phyloP scores from a whole-genome alignment of 768 basidiomycete species.

The Asterophora parasitica region DNA sequence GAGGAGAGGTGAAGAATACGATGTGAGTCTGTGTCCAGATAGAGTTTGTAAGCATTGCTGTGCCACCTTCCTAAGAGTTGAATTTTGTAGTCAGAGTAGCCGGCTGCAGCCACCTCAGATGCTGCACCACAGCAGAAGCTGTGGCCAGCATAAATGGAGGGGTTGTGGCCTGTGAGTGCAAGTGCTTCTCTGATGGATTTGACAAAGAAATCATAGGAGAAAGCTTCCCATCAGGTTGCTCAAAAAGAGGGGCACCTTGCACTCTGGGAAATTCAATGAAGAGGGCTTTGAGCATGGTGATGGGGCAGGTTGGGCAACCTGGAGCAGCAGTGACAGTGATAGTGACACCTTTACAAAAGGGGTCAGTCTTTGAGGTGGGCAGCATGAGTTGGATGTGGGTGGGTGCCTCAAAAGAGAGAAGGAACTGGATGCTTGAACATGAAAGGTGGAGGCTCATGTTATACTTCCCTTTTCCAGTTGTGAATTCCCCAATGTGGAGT shows the following conservation, averaged over 20 bases:
- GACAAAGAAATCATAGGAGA: slow-evolving; percentile 16
- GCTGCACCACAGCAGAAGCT: slow-evolving; percentile 26
- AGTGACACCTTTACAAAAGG: slow-evolving; percentile 20
- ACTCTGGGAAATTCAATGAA: neutral
- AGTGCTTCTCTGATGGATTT: slow-evolving; percentile 4
- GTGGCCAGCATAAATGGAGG: neutral
- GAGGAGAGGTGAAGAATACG: slow-evolving; percentile 26
- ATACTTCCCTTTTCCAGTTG: too few relatives aligned
- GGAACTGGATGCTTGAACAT: slow-evolving; percentile 17
- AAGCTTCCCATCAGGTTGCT: slow-evolving; percentile 3
- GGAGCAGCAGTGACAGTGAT: slow-evolving; percentile 12
- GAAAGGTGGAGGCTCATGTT: slow-evolving; percentile 17
- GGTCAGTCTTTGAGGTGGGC: slow-evolving; percentile 33
- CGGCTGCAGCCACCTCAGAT: slow-evolving; percentile 23
- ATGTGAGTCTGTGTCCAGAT: slow-evolving; percentile 24
- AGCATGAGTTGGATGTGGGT: slow-evolving; percentile 23
- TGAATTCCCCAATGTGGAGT: too few relatives aligned
- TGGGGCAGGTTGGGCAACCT: slow-evolving; percentile 11
- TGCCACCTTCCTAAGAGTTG: slow-evolving; percentile 33
- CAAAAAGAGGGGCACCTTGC: slow-evolving; percentile 15
- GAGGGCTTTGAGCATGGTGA: slow-evolving; percentile 10
- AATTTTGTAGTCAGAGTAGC: slow-evolving; percentile 29
- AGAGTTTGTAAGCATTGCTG: slow-evolving; percentile 34
- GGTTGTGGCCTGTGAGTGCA: slow-evolving; percentile 11
- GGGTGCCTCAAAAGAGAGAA: slow-evolving; percentile 15